These are phyloP conservation scores for Fusarium sp. DNA, from an alignment of 2,329 filamentous ascomycete genomes.

Conservation along the genomic window DNA sequence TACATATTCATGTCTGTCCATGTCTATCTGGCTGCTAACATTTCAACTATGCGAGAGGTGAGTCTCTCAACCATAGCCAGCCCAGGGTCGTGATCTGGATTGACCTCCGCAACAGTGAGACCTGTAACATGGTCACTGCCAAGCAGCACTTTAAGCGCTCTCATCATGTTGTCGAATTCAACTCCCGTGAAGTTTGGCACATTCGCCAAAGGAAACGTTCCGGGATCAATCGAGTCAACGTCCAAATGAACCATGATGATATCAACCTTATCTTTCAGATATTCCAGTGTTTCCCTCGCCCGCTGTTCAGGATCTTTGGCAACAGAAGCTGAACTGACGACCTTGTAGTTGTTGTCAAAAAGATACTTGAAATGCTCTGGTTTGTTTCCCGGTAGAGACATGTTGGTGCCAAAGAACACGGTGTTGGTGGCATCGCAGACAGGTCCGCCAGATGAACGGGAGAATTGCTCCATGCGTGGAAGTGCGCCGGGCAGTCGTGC, in stretches of 20 bases:
- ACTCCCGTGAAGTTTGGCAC: conserved; percentile 42
- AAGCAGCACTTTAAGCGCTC: conserved; percentile 23
- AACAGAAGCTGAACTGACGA: conserved; percentile 35
- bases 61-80: conserved; percentile 32
- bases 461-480: conserved; percentile 36
- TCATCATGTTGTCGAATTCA: conserved; percentile 41
- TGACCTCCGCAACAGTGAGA: conserved; percentile 40
- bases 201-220: conserved; percentile 39
- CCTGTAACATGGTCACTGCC: conserved; percentile 22
- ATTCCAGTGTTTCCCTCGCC: conserved; percentile 27
- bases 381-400: conserved; percentile 40
- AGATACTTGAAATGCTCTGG: conserved; percentile 42
- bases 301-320: conserved; percentile 24
- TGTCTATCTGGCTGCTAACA: conserved; percentile 9
- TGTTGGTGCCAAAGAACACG: conserved; percentile 43
- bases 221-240: conserved; percentile 42
- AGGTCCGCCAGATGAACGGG: conserved; percentile 27
- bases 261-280: conserved; percentile 33
- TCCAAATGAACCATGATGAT: conserved; percentile 43
- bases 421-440: conserved; percentile 39
- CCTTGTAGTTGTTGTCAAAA: conserved; percentile 40
- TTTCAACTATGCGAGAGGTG: conserved; percentile 10
- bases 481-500: conserved; percentile 23
- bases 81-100: conserved; percentile 41
- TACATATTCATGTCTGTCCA: not conserved